Evolutionary conservation across 192 early-diverging fungal species (phyloP).

Genomic region (Coemansia sp.): DNA sequence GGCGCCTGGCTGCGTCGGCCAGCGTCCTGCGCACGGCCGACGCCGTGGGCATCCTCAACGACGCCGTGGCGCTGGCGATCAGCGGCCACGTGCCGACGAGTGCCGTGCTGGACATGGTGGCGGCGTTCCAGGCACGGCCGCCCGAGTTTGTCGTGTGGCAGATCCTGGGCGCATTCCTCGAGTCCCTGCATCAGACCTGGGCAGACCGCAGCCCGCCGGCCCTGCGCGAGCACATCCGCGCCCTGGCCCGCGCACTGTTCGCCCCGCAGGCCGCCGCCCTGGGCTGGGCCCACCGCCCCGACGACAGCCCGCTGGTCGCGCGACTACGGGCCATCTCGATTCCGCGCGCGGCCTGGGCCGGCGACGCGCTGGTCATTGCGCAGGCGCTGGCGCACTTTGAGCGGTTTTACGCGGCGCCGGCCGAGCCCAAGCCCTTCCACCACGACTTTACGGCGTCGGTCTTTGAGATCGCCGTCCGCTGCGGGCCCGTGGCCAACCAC

Average conservation of each 20-base stretch:
- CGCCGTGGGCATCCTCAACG: conserved; percentile 81
- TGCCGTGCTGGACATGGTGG: conserved; percentile 72
- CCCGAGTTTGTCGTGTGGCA: conserved; percentile 59
- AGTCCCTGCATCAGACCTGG: conserved; percentile 56
- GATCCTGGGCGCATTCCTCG: conserved; percentile 50
- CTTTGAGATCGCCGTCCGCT: conserved; percentile 63
- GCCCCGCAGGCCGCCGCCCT: conserved; percentile 61
- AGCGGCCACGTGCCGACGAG: conserved; percentile 80
- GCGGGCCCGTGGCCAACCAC: conserved; percentile 48
- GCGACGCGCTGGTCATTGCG: conserved; percentile 58
- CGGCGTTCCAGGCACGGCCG: conserved; percentile 45
- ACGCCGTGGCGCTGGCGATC: conserved; percentile 75
- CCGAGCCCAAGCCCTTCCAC: conserved; percentile 59
- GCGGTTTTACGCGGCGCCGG: conserved; percentile 60
- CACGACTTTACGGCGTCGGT: conserved; percentile 58
- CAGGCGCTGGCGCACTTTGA: conserved; percentile 62
- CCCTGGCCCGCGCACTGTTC: conserved; percentile 58
- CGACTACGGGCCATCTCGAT: conserved; percentile 69
- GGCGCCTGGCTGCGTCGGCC: conserved; percentile 57
- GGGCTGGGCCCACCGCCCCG: conserved; percentile 61
- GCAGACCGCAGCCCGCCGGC: conserved; percentile 46
- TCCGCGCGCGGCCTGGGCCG: conserved; percentile 61
- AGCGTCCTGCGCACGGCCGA: conserved; percentile 64
- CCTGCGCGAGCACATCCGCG: conserved; percentile 52
- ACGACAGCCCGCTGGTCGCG: conserved; percentile 61